A percentile compares a stretch with the other conserved stretches of the same genome.
Evolutionary conservation across 768 basidiomycete genomes (phyloP).

Genomic region (Podaxis rugospora): DNA sequence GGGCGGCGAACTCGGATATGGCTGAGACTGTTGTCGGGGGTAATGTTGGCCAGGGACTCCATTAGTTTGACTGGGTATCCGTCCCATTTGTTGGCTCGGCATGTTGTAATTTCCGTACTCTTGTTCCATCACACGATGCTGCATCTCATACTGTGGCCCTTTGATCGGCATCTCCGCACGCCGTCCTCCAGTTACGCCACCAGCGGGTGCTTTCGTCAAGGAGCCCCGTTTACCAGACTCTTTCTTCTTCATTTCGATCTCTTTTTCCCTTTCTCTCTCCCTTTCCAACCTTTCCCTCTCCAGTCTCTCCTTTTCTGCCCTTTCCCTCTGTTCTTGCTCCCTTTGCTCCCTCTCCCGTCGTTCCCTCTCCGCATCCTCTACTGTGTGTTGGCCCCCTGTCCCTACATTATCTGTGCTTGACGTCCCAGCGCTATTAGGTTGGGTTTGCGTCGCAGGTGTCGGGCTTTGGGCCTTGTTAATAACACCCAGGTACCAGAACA

Average conservation of each 20-base stretch:
- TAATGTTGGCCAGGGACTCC: conserved; percentile 23
- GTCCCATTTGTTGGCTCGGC: conserved; percentile 23
- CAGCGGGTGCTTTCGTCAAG: conserved; percentile 60
- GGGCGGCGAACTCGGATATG: conserved; percentile 16
- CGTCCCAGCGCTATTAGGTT: conserved; percentile 18
- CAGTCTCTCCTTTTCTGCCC: conserved; percentile 34
- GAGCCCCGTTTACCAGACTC: conserved; percentile 49
- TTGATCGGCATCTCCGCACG: conserved; percentile 84
- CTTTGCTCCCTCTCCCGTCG: conserved; percentile 34
- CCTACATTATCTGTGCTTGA: conserved; percentile 27
- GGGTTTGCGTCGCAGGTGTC: conserved; percentile 27
- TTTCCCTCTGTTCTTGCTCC: conserved; percentile 38
- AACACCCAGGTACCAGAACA: conserved; percentile 99
- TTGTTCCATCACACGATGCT: conserved; percentile 89
- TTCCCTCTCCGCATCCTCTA: conserved; percentile 34
- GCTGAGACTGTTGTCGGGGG: conserved; percentile 23
- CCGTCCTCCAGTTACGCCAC: conserved; percentile 47
- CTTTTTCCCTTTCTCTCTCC: conserved; percentile 45
- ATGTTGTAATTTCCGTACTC: conserved; percentile 59
- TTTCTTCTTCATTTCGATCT: conserved; percentile 54
- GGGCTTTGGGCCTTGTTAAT: conserved; percentile 85
- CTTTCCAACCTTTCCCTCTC: conserved; percentile 38
- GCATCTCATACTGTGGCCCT: conserved; percentile 91
- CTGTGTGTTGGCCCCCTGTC: conserved; percentile 23
- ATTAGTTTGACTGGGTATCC: conserved; percentile 10